phyloP scores from a whole-genome alignment of 2,329 filamentous ascomycete genomes.

The Scytalidium sp. region DNA sequence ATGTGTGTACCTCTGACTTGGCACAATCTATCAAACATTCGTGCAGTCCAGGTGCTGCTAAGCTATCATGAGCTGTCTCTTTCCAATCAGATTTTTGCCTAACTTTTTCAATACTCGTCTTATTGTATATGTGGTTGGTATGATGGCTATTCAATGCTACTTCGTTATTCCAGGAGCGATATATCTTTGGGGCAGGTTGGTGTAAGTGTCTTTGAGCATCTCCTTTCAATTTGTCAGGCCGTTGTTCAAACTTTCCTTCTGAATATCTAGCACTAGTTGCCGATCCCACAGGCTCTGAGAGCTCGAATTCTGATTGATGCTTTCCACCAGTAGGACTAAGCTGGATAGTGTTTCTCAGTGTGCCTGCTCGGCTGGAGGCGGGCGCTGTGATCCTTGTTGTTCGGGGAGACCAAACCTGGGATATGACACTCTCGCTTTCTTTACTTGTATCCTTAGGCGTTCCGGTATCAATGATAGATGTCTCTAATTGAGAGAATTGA shows the following conservation, averaged over 20 bases:
- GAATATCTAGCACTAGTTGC: too few relatives aligned
- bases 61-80: slow-evolving; percentile 23
- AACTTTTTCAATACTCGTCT: slow-evolving; percentile 23
- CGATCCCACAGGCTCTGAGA: too few relatives aligned
- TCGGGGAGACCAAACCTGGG: background rate
- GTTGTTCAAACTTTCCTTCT: too few relatives aligned
- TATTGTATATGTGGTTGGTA: background rate
- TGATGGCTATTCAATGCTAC: background rate
- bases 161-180: slow-evolving; percentile 6
- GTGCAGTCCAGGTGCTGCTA: slow-evolving; percentile 21
- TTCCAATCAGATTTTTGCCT: slow-evolving; percentile 12
- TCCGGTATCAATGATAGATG: background rate
- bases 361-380: background rate
- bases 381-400: too few relatives aligned
- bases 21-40: too few relatives aligned
- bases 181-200: slow-evolving; percentile 10
- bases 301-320: too few relatives aligned
- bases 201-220: too few relatives aligned
- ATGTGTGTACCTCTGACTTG: too few relatives aligned
- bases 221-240: too few relatives aligned
- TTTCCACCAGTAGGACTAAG: too few relatives aligned
- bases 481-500: background rate
- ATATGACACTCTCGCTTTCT: background rate
- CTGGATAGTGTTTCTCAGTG: too few relatives aligned
- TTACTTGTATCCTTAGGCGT: background rate